These are phyloP conservation scores for Phytophthora kernoviae DNA, from an alignment of 352 stramenopile genomes.

Conservation along the genomic window DNA sequence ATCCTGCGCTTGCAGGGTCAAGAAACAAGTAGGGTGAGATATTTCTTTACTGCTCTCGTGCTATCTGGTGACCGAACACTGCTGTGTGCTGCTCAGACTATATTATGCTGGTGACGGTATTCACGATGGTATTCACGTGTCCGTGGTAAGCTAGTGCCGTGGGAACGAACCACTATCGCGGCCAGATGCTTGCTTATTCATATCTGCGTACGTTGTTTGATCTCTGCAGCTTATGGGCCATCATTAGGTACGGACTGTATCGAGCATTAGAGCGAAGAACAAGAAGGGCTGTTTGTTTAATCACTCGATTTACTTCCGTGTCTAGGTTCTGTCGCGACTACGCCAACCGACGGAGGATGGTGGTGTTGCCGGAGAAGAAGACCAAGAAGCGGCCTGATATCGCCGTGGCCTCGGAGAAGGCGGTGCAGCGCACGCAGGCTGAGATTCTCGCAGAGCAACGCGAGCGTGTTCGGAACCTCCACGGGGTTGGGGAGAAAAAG, in stretches of 20 bases:
- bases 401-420: slow-evolving; percentile 60
- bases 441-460: slow-evolving; percentile 81
- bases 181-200: not conserved
- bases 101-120: slow-evolving; percentile 81
- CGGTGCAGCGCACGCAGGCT: slow-evolving; percentile 67
- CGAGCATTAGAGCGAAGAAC: not conserved
- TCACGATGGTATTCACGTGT: slow-evolving; percentile 85
- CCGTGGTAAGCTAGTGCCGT: slow-evolving; percentile 50
- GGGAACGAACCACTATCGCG: not conserved
- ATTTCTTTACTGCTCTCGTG: not conserved
- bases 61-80: slow-evolving; percentile 1
- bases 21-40: slow-evolving; percentile 49
- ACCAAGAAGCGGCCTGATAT: slow-evolving; percentile 83
- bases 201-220: not conserved
- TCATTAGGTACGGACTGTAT: slow-evolving; percentile 54
- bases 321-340: slow-evolving; percentile 62
- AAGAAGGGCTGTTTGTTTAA: too few species aligned
- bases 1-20: slow-evolving; percentile 56
- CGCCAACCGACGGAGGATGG: slow-evolving; percentile 47
- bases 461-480: slow-evolving; percentile 63
- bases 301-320: not conserved
- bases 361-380: slow-evolving; percentile 70
- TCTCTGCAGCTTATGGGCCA: slow-evolving; percentile 62
- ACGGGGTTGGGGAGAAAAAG: slow-evolving; percentile 66
- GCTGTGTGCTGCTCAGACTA: slow-evolving; percentile 35